Conservation (phyloP, 345 rosid species). For the Clarkia xantiana region DNA sequence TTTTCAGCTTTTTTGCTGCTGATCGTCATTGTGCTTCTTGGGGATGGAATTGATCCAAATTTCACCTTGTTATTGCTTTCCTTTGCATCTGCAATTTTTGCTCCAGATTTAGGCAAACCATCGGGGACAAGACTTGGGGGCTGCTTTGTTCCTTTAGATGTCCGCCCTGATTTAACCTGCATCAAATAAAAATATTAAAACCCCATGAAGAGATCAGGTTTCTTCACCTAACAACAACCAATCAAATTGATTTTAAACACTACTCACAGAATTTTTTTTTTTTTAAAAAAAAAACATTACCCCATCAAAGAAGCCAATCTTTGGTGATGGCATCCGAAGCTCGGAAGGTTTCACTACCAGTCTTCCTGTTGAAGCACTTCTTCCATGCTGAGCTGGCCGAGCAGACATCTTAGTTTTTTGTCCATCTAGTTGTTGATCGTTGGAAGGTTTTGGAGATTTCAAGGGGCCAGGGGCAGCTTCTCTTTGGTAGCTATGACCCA, state of each 20-base stretch:
- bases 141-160: conserved; percentile 34
- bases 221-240: too few species aligned
- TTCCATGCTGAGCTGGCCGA: conserved; percentile 10
- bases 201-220: background rate
- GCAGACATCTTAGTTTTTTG: conserved; percentile 14
- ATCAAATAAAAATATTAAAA: conserved; percentile 8
- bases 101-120: conserved; percentile 24
- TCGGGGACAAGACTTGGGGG: conserved; percentile 18
- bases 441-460: conserved; percentile 18
- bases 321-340: conserved; percentile 85
- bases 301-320: conserved; percentile 90
- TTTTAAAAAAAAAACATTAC: conserved; percentile 29
- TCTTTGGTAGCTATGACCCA: background rate
- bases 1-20: conserved; percentile 17
- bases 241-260: too few species aligned
- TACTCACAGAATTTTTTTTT: too few species aligned
- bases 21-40: conserved; percentile 13
- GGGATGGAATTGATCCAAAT: conserved; percentile 33
- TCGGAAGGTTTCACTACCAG: conserved; percentile 49
- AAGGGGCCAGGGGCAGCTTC: conserved; percentile 11
- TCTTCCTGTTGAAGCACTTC: conserved; percentile 19
- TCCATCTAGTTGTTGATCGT: conserved; percentile 18
- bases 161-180: conserved; percentile 41
- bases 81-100: conserved; percentile 16
- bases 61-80: conserved; percentile 26